Evolutionary conservation across 2,329 filamentous ascomycete genomes (phyloP).

Genomic region (Dichotomopilus funicola): DNA sequence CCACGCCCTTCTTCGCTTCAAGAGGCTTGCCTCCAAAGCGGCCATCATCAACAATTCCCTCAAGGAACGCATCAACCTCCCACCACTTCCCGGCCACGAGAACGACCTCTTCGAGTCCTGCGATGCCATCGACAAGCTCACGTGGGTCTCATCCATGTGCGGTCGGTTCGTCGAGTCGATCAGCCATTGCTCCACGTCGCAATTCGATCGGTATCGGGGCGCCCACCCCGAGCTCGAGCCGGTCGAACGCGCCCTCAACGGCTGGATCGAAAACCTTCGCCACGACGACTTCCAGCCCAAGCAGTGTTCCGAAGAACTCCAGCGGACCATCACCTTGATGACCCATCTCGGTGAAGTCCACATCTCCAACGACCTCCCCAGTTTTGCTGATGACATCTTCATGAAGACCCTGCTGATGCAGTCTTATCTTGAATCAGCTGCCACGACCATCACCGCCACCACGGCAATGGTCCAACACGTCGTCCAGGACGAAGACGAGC

Average conservation of each 20-base stretch:
- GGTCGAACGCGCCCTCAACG: constrained; percentile 81
- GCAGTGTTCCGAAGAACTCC: constrained; percentile 73
- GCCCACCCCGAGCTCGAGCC: constrained; percentile 84
- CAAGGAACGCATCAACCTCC: constrained; percentile 67
- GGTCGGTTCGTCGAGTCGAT: constrained; percentile 78
- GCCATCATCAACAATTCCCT: constrained; percentile 70
- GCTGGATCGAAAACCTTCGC: constrained; percentile 78
- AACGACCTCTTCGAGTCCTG: constrained; percentile 76
- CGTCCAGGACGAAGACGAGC: constrained; percentile 60
- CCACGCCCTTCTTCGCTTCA: constrained; percentile 82
- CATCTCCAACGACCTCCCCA: constrained; percentile 61
- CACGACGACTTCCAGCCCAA: constrained; percentile 81
- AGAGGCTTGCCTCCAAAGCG: constrained; percentile 82
- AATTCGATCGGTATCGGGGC: constrained; percentile 72
- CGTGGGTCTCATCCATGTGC: constrained; percentile 77
- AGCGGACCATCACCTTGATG: constrained; percentile 78
- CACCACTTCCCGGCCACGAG: constrained; percentile 60
- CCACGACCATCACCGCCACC: constrained; percentile 57
- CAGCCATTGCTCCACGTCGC: constrained; percentile 66
- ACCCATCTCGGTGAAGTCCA: constrained; percentile 79
- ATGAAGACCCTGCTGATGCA: constrained; percentile 73
- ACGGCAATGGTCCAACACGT: constrained; percentile 62
- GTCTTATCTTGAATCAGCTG: constrained; percentile 73
- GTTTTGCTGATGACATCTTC: constrained; percentile 71
- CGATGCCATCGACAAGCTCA: constrained; percentile 77